These are phyloP conservation scores for Trichodelitschia bisporula DNA, from an alignment of 495 filamentous ascomycete species.

Conservation along the genomic window DNA sequence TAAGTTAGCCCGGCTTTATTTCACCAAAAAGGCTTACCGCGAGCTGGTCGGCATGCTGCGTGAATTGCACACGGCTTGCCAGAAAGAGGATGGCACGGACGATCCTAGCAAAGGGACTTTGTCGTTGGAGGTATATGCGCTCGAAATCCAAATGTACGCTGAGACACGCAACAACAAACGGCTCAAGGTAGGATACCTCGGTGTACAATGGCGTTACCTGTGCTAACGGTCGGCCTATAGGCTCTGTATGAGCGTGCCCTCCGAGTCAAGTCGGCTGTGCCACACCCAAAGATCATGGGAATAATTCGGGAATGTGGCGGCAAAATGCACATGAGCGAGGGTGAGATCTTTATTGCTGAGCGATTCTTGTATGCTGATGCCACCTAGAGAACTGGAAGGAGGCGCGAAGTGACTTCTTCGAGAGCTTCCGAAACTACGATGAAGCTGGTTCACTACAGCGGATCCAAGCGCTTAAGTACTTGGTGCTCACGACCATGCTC, in stretches of 20 bases:
- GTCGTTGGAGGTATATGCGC: conserved; percentile 78
- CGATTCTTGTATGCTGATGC: too few relatives aligned
- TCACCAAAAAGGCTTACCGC: conserved; percentile 73
- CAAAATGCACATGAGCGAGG: conserved; percentile 99
- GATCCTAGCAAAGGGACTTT: conserved; percentile 95
- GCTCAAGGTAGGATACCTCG: conserved; percentile 32
- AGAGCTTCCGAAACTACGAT: conserved; percentile 97
- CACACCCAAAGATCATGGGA: conserved; percentile 96
- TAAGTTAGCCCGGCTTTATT: conserved; percentile 73
- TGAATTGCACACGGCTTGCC: conserved; percentile 74
- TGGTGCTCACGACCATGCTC: conserved; percentile 89
- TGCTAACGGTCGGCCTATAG: conserved; percentile 11
- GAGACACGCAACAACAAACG: conserved; percentile 95
- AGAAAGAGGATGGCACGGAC: conserved; percentile 68
- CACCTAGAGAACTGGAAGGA: conserved; percentile 98
- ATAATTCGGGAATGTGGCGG: conserved; percentile 96
- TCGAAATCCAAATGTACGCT: conserved; percentile 97
- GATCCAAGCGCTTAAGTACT: conserved; percentile 93
- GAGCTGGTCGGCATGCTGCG: conserved; percentile 62
- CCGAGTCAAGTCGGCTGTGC: conserved; percentile 78
- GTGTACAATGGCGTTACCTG: conserved; percentile 5
- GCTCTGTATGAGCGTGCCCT: conserved; percentile 74
- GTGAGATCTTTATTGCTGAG: too few relatives aligned
- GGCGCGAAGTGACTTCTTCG: conserved; percentile 92
- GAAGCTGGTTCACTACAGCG: conserved; percentile 89